Evolutionary conservation across 257 asterid species (phyloP), one percentile per base, ranked within the genome.

Genomic region (Hygrophila difformis): DNA sequence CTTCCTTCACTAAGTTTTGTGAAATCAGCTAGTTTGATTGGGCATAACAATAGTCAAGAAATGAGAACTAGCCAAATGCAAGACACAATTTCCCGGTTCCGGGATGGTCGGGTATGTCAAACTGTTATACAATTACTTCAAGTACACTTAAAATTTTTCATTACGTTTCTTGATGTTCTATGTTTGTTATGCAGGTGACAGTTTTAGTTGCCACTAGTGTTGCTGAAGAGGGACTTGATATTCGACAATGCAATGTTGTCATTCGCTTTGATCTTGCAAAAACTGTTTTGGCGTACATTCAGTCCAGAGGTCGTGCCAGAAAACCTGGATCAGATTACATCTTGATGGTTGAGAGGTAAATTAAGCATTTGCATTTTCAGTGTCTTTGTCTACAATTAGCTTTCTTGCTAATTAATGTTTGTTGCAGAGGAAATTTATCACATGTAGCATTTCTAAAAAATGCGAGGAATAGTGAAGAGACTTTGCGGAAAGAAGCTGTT

Each of bases 201-300:
- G 85, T 91, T 63, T 75, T 91, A 70, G 98, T 91, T 34, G 98
- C 98, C 46, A 91, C 98, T 51, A 91, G 98, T 70, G 98, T 91
- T 63, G 98, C 98, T 47, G 98, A 91, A 81, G 98, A 91, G 79
- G 98, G 96, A 21, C 96, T 91, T 61, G 98, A 91, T 75, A 91
- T 91, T 57, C 80, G 96, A 53, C 98, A 91, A 64, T 91, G 98
- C 76, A 91, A 91, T 62, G 98, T 91, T 68, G 98, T 91, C 62
- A 86, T 91, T 46, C 94, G 98, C 53, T 91, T 91, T 77, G 98
- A 91, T 71, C 96, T 91, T 47, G 98, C 98, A 31, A 91, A 91
- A 76, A 91, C 98, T 60, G 96, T 91, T 58, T 63, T 91, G 71
- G 98, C 98, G 0, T 91, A 86, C 70, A 91, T 91, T 64, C 98